Conservation (phyloP, 1,139 yeast species). For the Ogataea hybrid region DNA sequence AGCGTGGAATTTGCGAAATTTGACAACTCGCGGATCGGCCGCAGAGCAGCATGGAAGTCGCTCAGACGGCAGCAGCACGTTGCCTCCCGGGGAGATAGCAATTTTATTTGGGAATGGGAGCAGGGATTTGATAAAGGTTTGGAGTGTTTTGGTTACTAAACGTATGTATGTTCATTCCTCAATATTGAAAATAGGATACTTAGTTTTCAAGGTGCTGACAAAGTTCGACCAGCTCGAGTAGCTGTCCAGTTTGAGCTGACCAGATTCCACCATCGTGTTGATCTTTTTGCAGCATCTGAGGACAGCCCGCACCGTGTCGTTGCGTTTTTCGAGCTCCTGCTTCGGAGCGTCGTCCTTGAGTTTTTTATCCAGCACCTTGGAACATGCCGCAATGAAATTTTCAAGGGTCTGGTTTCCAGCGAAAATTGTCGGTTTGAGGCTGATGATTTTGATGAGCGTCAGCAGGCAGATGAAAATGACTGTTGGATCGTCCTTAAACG, state of each 20-base stretch:
- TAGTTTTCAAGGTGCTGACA: slow-evolving; percentile 10
- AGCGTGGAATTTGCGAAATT: slow-evolving; percentile 63
- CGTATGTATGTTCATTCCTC: slow-evolving; percentile 14
- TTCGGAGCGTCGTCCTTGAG: slow-evolving; percentile 48
- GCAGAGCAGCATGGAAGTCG: slow-evolving; percentile 64
- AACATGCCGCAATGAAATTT: slow-evolving; percentile 34
- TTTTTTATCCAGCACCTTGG: slow-evolving; percentile 35
- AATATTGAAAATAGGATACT: slow-evolving; percentile 20
- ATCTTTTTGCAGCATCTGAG: slow-evolving; percentile 28
- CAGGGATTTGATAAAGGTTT: slow-evolving; percentile 71
- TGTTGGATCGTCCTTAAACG: slow-evolving; percentile 46
- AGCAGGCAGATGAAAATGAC: slow-evolving; percentile 41
- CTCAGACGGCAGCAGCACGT: slow-evolving; percentile 59
- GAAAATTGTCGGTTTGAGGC: slow-evolving; percentile 24
- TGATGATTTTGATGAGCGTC: slow-evolving; percentile 36
- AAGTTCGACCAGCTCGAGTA: slow-evolving; percentile 24
- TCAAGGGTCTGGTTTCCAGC: slow-evolving; percentile 18
- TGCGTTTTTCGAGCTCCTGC: slow-evolving; percentile 47
- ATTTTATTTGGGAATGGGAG: slow-evolving; percentile 80
- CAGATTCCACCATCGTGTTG: slow-evolving; percentile 19
- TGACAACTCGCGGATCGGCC: slow-evolving; percentile 71
- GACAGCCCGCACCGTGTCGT: slow-evolving; percentile 34
- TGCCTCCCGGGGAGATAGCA: slow-evolving; percentile 50
- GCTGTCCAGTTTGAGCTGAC: slow-evolving; percentile 20
- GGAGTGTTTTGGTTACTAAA: slow-evolving; percentile 4